Base-by-base conservation (phyloP, 345 rosid genomes). In the Salix brachista region DNA sequence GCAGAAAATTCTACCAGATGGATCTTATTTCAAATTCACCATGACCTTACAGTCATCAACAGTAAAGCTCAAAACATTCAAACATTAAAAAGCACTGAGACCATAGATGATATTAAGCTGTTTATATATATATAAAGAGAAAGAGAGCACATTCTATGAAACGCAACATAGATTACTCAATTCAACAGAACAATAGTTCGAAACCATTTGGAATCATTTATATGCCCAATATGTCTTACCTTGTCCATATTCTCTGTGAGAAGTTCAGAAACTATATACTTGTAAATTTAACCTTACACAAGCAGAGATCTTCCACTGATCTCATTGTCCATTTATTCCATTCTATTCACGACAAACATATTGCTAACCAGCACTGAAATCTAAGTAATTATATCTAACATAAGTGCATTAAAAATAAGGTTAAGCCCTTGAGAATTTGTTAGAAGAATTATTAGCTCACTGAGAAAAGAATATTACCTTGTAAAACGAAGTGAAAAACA, bases 401-500 rank as follows among this genome's bases (percentile, higher is more conserved):
- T 56, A 58, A n/a, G 64, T n/a, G 62, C 4, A 25, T 23, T 58
- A 58, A 58, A 58, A 58, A 26, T 58, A 58, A 21, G 28, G 64
- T 50, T 62, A 14, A 66, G 61, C 60, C 21, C 67, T 32, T 65
- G 8, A 26, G 21, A 32, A 3, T 9, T 52, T 17, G 42, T 32
- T 44, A 34, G 9, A 34, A 19, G 34, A 58, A 68, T 68, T 23
- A 34, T 25, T 13, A 23, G 25, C 3, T 32, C 34, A 7, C 12
- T 46, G 26, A 10, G 23, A 52, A 72, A 61, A 1, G 39, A 58
- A 41, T 75, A 84, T 85, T 89, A 77, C 99, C 97, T 94, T 96
- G 74, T 77, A 94, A 85, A 94, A 96, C 34, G 99, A 96, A 58
- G 99, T 93, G 85, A 96, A 94, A 87, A 96, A 96, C 70, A 96